Base-by-base conservation (phyloP, 805 yeast species). In the Candida insectalens region DNA sequence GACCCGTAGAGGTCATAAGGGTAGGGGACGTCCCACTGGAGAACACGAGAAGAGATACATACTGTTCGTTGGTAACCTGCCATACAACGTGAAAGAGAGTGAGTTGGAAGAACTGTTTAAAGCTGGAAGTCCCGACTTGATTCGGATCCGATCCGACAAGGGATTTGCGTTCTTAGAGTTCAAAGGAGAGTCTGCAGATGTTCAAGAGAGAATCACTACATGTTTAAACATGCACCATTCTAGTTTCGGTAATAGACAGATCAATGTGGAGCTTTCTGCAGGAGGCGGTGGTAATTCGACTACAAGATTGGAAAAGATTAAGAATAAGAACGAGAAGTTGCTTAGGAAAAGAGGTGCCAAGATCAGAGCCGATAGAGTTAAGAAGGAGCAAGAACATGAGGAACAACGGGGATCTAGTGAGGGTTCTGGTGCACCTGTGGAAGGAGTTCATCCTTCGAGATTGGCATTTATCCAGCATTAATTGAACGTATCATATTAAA, bases 211-310 rank as follows among this genome's bases (percentile, higher is more conserved):
- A 39, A 78, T 92, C 77, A 95, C 85, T 48, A 67, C 73, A 30
- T 96, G 96, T 1, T 65, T 92, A 46, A 65, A 80, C 42, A 71
- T 83, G 65, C 96, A 92, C 56, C 95, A 84, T 57, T 67, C 89
- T 3, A 47, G 63, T 7, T 53, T 89, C 42, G 68, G 73, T 37
- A 67, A 70, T 29, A 69, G 96, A 45, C 84, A 78, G 54, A 88
- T 92, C 50, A 92, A 92, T 51, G 96, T 92, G 23, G 98, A 92
- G 55, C 67, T 92, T 47, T 92, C 97, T 2, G 98, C 85, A 33
- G 98, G 98, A 36, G 98, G 98, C 27, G 98, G 98, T 31, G 96
- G 96, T 36, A 89, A 89, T 54, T 77, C 94, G 7, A 62, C 69
- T 38, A 67, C 62, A 27, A 63, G 94, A 49, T 46, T 73, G 30